Base-by-base conservation (phyloP, 1,284 basidiomycete genomes). In the Boletellus deceptivus region DNA sequence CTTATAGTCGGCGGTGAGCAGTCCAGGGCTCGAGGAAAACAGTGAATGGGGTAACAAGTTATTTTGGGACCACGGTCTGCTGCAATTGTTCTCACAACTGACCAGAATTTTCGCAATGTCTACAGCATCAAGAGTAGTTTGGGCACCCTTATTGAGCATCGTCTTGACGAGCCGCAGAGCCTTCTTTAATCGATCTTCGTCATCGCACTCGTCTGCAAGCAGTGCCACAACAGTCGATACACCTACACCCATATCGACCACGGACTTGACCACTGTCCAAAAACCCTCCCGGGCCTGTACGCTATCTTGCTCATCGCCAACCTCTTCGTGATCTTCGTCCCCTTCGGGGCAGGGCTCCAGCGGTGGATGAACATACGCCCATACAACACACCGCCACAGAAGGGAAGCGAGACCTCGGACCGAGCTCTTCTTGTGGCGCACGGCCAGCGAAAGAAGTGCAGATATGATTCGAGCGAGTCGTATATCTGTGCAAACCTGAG, bases 231-330 rank as follows among this genome's bases (percentile, higher is more conserved):
- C 70, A 5, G 75, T 75, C 10, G 77, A 72, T 4, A 80, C 67
- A 1, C 86, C 86, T 1, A 79, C 76, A 18, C 83, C 82, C 70
- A 80, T 76, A 47, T 85, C 84, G 20, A 83, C 71, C 9, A 84
- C 74, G 18, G 73, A 72, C 39, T 64, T 68, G 37, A 84, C 68
- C 6, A 82, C 49, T 53, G 74, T 77, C 77, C 79, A 83, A 48
- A 72, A 77, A 6, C 69, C 62, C 33, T 76, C 68, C 17, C 72
- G 70, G 16, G 68, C 65, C 22, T 66, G 60, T 46, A 63, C 59
- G 25, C 57, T 43, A 24, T 67, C 63, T 27, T 58, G 53, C 10
- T 68, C 57, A 29, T 58, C 65, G 1, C 61, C 58, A 7, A 68
- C 69, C 16, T 70, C 70, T 29, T 70, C 71, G 4, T 65, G 64